Evolutionary conservation across 1,284 basidiomycete species (phyloP), one percentile per base, ranked within the genome.

Genomic region (Coriolopsis trogii): DNA sequence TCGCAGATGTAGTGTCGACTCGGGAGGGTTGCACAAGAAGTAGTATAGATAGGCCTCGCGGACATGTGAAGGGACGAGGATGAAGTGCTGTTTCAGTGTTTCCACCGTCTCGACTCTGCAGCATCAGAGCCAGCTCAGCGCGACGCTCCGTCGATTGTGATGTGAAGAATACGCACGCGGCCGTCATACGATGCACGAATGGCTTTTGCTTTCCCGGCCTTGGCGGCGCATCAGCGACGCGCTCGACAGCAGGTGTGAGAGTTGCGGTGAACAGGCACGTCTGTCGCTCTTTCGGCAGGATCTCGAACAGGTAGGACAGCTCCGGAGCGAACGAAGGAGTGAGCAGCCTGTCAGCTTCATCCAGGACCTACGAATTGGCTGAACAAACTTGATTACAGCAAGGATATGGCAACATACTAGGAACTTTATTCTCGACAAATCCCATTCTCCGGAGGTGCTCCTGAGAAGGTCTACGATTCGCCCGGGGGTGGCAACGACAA

Each of bases 251-350:
- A 15, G 89, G 81, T 2, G 93, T 95, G 57, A 97, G 76, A 0
- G 97, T 99, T 0, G 97, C 97, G 0, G 97, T 98, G 70, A 99
- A 99, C 24, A 99, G 80, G 57, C 95, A 91, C 0, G 97, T 99
- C 69, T 99, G 97, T 13, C 97, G 80, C 29, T 94, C 82, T 38
- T 82, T 80, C 0, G 97, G 95, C 16, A 99, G 77, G 30, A 83
- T 77, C 31, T 77, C 74, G 67, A 98, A 95, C 18, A 98, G 70
- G 67, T 89, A 84, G 0, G 84, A 80, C 34, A 99, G 73, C 49
- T 98, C 95, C 0, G 91, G 82, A 4, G 93, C 84, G 66, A 99
- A 99, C 0, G 94, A 95, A 0, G 90, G 78, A 1, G 93, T 94
- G 29, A 99, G 78, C 38, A 99, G 76, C 24, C 96, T 80, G 74